Evolutionary conservation across 768 basidiomycete genomes (phyloP).

Genomic region (Rhizopogon rudus): DNA sequence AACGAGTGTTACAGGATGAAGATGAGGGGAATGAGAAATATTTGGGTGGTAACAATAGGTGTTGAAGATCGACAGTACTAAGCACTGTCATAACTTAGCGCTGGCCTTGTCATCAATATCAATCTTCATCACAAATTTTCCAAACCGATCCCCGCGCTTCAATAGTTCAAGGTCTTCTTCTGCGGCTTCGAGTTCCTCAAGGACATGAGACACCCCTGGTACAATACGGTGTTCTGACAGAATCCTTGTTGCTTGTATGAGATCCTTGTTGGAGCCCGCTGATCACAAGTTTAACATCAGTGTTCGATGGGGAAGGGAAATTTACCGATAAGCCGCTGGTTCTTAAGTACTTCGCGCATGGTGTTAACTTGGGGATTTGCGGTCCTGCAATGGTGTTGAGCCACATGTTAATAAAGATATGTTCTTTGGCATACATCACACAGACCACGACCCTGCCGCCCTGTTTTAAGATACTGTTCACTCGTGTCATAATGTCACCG

Average conservation of each 20-base stretch:
- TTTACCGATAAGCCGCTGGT: constrained; percentile 69
- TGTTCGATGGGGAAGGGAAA: not conserved
- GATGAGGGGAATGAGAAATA: too few species aligned
- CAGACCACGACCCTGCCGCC: constrained; percentile 58
- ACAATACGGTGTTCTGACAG: constrained; percentile 59
- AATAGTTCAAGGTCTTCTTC: constrained; percentile 70
- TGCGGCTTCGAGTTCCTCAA: constrained; percentile 55
- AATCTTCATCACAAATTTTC: constrained; percentile 35
- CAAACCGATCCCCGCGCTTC: constrained; percentile 62
- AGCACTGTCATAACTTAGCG: too few species aligned
- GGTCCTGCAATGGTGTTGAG: constrained; percentile 42
- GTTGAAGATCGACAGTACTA: too few species aligned
- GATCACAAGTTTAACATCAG: constrained; percentile 26
- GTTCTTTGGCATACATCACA: constrained; percentile 26
- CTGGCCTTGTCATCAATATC: too few species aligned
- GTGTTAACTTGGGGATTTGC: constrained; percentile 53
- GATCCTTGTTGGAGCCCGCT: constrained; percentile 78
- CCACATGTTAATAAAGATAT: not conserved
- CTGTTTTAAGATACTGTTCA: constrained; percentile 12
- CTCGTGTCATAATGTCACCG: constrained; percentile 53
- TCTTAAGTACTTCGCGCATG: constrained; percentile 75
- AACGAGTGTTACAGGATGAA: too few species aligned
- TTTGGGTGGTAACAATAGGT: too few species aligned
- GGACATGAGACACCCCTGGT: constrained; percentile 64
- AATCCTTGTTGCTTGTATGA: constrained; percentile 68